Percentiles rank a stretch among this genome's conserved stretches.
These are phyloP conservation scores for Cladosporium sp. DNA, from an alignment of 2,329 filamentous ascomycete genomes.

Conservation along the genomic window DNA sequence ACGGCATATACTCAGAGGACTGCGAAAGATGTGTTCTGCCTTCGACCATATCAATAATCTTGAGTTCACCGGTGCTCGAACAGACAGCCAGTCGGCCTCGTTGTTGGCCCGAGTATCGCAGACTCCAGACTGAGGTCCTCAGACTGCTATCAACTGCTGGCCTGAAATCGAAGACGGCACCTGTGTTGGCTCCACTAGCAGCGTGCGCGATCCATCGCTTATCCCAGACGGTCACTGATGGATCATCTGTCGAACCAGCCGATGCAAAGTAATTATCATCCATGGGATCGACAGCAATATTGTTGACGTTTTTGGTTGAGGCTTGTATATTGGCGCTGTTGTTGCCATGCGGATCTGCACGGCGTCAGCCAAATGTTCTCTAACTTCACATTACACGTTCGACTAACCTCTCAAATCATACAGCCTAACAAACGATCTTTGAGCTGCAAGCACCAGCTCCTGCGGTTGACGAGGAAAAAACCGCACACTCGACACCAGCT, in stretches of 20 bases:
- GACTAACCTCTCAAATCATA: slow-evolving; percentile 72
- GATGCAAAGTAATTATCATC: slow-evolving; percentile 85
- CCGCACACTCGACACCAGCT: slow-evolving; percentile 78
- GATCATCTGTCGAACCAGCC: slow-evolving; percentile 69
- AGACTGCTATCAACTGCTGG: slow-evolving; percentile 53
- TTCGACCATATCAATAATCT: slow-evolving; percentile 38
- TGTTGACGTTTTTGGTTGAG: slow-evolving; percentile 62
- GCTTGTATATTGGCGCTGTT: slow-evolving; percentile 41
- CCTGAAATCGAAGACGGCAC: slow-evolving; percentile 58
- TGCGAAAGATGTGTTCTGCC: slow-evolving; percentile 20
- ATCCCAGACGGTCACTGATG: slow-evolving; percentile 77
- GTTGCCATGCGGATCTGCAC: slow-evolving; percentile 6
- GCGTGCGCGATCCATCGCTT: slow-evolving; percentile 55
- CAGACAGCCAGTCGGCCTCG: slow-evolving; percentile 60
- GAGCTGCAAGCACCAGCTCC: slow-evolving; percentile 73
- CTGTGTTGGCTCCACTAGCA: slow-evolving; percentile 54
- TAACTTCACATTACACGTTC: background rate
- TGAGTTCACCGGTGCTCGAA: slow-evolving; percentile 61
- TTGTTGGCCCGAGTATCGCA: slow-evolving; percentile 61
- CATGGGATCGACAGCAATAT: slow-evolving; percentile 73
- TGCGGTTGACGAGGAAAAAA: slow-evolving; percentile 79
- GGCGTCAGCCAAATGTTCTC: background rate
- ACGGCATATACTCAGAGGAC: slow-evolving; percentile 25
- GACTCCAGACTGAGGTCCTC: slow-evolving; percentile 59
- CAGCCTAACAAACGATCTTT: slow-evolving; percentile 71